Evolutionary conservation across 306 rosid species (phyloP), one percentile per base, ranked within the genome.

Genomic region (Cicer arietinum): DNA sequence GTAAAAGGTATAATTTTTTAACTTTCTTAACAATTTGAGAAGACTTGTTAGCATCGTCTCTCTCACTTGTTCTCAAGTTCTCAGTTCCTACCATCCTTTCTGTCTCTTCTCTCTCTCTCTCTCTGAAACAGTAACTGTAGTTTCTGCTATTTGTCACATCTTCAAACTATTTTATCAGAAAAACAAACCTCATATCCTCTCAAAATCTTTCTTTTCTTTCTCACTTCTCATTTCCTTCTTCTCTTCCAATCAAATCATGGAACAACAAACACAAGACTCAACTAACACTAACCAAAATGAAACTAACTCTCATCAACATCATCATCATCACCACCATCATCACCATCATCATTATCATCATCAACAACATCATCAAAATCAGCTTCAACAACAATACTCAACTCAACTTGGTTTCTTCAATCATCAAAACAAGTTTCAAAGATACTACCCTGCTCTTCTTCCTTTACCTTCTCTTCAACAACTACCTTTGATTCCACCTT

Each of bases 391-490:
- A 69, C 96, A 87, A 11, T 82, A 84, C 79, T 78, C 92, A 66
- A 81, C 71, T 69, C 96, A 84, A 37, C 79, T 87, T 74, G 85
- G 86, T 5, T 87, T 88, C 80, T 79, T 20, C 70, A 86, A 79
- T 60, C 82, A 79, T 83, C 92, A 89, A 70, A 84, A 90, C 74
- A 86, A 83, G 42, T 84, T 73, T 73, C 92, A 85, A 68, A 86
- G 91, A 71, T 90, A 85, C 63, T 88, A 80, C 81, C 96, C 92
- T 8, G 86, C 97, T 83, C 87, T 91, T 81, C 97, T 91, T 85
- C 97, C 97, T 62, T 85, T 88, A 14, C 98, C 98, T 57, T 80
- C 91, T 65, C 91, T 90, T 37, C 98, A 90, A 39, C 91, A 90
- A 58, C 89, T 85, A 2, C 87, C 96, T 84, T 67, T 91, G 8